Evolutionary conservation across 257 asterid genomes (phyloP).

Genomic region (Solanum tarijense): DNA sequence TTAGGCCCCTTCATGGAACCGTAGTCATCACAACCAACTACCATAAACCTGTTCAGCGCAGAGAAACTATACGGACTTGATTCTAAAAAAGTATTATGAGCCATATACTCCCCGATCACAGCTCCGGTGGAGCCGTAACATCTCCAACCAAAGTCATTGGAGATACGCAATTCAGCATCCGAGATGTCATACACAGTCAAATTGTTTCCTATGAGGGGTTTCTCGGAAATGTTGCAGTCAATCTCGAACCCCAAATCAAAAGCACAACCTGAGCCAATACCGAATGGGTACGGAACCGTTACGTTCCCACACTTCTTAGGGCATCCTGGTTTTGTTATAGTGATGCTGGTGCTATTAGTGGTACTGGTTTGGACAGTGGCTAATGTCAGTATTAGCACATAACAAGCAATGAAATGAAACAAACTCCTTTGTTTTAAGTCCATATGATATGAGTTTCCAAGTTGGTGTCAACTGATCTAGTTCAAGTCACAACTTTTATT

Average conservation of each 20-base stretch:
- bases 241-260: conserved; percentile 11
- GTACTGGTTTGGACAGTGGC: background rate
- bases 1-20: too few relatives aligned
- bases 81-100: background rate
- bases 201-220: background rate
- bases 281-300: conserved; percentile 40
- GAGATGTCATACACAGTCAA: conserved; percentile 27
- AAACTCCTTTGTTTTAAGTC: background rate
- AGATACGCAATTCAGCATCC: conserved; percentile 34
- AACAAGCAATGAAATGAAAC: background rate
- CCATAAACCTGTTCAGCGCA: too few relatives aligned
- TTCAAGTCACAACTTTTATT: background rate
- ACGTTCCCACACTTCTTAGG: conserved; percentile 31
- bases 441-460: background rate
- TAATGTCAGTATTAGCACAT: background rate
- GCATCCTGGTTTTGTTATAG: conserved; percentile 19
- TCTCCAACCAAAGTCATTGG: conserved; percentile 22
- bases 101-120: background rate
- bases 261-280: conserved; percentile 33
- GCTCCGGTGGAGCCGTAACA: conserved; percentile 32
- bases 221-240: conserved; percentile 15
- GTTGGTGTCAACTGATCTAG: background rate
- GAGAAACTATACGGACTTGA: background rate
- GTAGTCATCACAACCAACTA: too few relatives aligned
- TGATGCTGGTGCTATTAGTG: background rate